Evolutionary conservation across 2,329 filamentous ascomycete species (phyloP).

Genomic region (Trichophaea hybrida): DNA sequence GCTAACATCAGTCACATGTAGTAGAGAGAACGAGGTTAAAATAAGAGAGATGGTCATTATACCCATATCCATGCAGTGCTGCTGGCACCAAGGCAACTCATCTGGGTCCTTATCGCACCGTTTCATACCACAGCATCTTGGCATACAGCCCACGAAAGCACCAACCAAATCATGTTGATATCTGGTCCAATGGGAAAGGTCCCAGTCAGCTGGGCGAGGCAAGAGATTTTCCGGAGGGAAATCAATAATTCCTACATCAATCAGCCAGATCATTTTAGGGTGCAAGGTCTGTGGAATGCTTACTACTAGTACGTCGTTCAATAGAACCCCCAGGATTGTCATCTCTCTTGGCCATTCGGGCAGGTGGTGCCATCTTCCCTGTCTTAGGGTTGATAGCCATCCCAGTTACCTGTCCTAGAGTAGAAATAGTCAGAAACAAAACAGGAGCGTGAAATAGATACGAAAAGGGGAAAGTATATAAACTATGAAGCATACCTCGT

Average conservation of each 20-base stretch:
- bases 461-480: too few species aligned
- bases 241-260: not conserved
- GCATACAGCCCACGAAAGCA: not conserved
- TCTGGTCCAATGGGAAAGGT: not conserved
- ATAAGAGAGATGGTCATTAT: not conserved
- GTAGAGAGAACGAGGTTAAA: not conserved
- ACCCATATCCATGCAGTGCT: not conserved
- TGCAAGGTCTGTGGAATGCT: too few species aligned
- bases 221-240: not conserved
- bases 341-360: too few species aligned
- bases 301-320: too few species aligned
- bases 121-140: not conserved
- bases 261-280: too few species aligned
- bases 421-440: too few species aligned
- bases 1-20: not conserved
- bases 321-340: too few species aligned
- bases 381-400: too few species aligned
- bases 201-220: not conserved
- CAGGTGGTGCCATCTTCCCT: too few species aligned
- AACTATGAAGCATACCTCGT: too few species aligned
- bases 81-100: not conserved
- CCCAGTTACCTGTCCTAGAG: too few species aligned
- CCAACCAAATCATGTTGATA: not conserved
- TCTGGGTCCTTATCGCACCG: not conserved
- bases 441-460: too few species aligned